Conservation (phyloP, 768 basidiomycete species). For the Boletales sp. region DNA sequence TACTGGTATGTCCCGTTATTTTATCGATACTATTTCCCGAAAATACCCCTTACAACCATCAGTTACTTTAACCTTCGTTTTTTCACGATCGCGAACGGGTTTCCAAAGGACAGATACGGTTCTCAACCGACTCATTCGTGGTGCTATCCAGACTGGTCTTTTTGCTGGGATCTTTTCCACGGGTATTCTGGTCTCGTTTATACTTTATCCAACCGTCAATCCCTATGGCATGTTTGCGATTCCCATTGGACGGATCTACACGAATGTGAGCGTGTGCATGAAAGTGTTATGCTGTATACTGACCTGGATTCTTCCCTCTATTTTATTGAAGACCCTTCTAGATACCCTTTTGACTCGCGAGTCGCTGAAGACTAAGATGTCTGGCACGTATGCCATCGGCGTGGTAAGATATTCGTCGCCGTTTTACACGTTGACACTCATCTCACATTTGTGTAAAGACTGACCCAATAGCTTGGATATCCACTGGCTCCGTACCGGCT, state of each 20-base stretch:
- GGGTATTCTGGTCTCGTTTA: conserved; percentile 42
- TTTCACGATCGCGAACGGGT: conserved; percentile 46
- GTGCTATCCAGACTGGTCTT: conserved; percentile 51
- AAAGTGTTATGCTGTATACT: neutral
- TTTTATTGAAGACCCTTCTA: neutral
- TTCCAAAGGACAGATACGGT: conserved; percentile 49
- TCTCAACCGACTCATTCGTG: conserved; percentile 51
- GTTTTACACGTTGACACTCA: neutral
- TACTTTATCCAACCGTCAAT: conserved; percentile 25
- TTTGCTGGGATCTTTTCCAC: conserved; percentile 51
- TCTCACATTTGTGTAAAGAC: neutral
- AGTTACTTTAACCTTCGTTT: conserved; percentile 25
- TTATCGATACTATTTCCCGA: no score
- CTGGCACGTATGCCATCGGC: conserved; percentile 26
- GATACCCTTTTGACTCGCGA: conserved; percentile 12
- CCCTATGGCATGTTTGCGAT: conserved; percentile 38
- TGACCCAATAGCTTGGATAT: conserved; percentile 1
- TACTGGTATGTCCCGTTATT: conserved; percentile 30
- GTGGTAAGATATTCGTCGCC: neutral
- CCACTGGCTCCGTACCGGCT: neutral
- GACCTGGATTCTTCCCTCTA: neutral
- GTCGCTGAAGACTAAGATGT: neutral
- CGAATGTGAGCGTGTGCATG: conserved; percentile 36
- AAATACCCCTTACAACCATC: neutral
- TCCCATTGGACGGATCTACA: conserved; percentile 41